These are phyloP conservation scores for Puccinia horiana DNA, from an alignment of 1,284 basidiomycete genomes.

Conservation along the genomic window DNA sequence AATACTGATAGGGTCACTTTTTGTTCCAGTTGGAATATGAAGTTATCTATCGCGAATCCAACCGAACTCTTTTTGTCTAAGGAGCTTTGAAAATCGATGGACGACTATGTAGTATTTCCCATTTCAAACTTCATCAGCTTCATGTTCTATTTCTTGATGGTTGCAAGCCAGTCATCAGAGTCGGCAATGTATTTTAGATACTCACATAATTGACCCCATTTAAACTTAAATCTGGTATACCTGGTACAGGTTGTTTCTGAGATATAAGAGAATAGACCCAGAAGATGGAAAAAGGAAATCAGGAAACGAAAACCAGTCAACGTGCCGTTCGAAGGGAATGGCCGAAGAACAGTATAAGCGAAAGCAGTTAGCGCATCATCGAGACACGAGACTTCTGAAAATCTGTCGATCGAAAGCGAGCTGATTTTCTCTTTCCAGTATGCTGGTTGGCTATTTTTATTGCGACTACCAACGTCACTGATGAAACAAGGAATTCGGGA, in stretches of 20 bases:
- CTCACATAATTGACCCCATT: constrained; percentile 22
- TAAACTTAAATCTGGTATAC: constrained; percentile 8
- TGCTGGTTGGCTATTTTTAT: not conserved
- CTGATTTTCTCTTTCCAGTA: constrained; percentile 14
- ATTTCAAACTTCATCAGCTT: not conserved
- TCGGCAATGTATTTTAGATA: no score
- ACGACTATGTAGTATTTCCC: not conserved
- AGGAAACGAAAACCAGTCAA: no score
- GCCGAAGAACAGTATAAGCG: not conserved
- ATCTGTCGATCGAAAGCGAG: not conserved
- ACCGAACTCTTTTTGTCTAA: constrained; percentile 13
- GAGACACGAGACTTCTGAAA: constrained; percentile 24
- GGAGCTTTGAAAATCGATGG: constrained; percentile 14
- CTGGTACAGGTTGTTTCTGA: constrained; percentile 1
- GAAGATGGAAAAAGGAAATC: not conserved
- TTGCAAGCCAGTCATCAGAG: not conserved
- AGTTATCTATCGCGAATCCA: constrained; percentile 24
- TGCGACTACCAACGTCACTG: not conserved
- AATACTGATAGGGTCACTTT: not conserved
- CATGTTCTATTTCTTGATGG: not conserved
- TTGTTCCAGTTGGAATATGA: constrained; percentile 20
- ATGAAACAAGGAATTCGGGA: constrained; percentile 31
- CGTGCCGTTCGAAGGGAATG: no score
- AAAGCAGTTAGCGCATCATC: not conserved
- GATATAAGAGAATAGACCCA: not conserved